These are phyloP conservation scores for Myxozyma neotropica DNA, from an alignment of 805 yeast species.

Conservation along the genomic window DNA sequence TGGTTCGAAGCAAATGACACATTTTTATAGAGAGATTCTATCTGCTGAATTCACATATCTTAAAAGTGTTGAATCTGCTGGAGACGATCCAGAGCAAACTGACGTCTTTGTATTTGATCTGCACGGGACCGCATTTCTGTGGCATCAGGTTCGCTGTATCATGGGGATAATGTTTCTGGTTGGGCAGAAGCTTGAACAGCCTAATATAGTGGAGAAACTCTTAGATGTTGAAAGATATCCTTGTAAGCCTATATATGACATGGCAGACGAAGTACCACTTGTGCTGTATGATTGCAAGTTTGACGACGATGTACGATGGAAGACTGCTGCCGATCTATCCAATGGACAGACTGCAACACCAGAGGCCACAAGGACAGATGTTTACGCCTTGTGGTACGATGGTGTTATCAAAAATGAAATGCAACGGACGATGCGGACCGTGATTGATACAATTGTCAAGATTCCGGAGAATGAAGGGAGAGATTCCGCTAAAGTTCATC, in stretches of 20 bases:
- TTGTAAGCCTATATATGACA: conserved; percentile 74
- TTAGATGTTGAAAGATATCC: conserved; percentile 61
- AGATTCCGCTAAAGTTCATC: conserved; percentile 36
- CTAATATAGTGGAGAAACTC: conserved; percentile 58
- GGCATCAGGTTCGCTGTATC: conserved; percentile 99
- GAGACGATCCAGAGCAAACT: conserved; percentile 44
- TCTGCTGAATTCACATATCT: conserved; percentile 52
- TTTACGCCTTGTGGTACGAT: conserved; percentile 55
- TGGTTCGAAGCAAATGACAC: conserved; percentile 88
- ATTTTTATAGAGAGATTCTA: conserved; percentile 66
- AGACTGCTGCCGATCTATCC: conserved; percentile 54
- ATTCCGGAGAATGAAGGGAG: background rate
- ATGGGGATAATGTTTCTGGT: conserved; percentile 77
- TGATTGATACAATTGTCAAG: conserved; percentile 22
- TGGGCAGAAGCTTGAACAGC: conserved; percentile 75
- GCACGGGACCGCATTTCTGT: conserved; percentile 85
- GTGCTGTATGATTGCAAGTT: conserved; percentile 83
- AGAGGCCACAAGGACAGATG: conserved; percentile 29
- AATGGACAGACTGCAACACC: conserved; percentile 20
- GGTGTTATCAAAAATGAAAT: conserved; percentile 59
- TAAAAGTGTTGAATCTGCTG: conserved; percentile 18
- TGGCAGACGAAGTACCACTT: conserved; percentile 89
- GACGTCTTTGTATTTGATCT: conserved; percentile 71
- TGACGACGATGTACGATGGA: conserved; percentile 49
- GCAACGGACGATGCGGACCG: conserved; percentile 52